Evolutionary conservation across 2,329 filamentous ascomycete species (phyloP).

Genomic region (Penicillium aurantiogriseum): DNA sequence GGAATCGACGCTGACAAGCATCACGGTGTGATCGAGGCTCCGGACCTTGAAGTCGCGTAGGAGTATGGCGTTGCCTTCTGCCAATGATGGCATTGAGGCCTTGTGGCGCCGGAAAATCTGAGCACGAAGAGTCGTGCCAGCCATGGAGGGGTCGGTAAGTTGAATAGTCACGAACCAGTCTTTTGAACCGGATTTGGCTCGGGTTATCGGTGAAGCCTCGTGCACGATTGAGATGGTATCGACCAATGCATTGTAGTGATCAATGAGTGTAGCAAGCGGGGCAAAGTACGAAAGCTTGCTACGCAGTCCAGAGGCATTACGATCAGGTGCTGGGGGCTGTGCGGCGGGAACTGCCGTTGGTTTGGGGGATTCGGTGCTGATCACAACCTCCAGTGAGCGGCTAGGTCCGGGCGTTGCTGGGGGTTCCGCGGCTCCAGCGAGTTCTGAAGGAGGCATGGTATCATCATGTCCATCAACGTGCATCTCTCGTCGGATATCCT

Average conservation of each 20-base stretch:
- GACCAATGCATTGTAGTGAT: conserved; percentile 41
- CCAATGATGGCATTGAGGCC: conserved; percentile 38
- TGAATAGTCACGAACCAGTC: conserved; percentile 44
- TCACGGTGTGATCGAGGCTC: conserved; percentile 40
- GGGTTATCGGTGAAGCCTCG: conserved; percentile 31
- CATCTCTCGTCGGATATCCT: not conserved
- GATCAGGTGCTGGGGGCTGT: conserved; percentile 17
- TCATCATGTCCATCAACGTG: not conserved
- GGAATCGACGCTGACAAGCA: conserved; percentile 42
- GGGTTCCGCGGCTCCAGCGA: not conserved
- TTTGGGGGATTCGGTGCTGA: not conserved
- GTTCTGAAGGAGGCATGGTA: not conserved
- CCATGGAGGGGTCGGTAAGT: conserved; percentile 47
- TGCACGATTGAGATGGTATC: conserved; percentile 46
- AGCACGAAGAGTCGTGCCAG: conserved; percentile 38
- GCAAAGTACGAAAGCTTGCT: conserved; percentile 46
- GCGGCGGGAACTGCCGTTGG: conserved; percentile 3
- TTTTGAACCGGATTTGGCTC: conserved; percentile 38
- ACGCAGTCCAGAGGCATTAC: conserved; percentile 37
- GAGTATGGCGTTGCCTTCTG: conserved; percentile 44
- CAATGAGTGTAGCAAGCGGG: conserved; percentile 43
- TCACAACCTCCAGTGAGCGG: conserved; percentile 1
- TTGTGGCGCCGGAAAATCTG: conserved; percentile 46
- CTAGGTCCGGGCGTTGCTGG: not conserved
- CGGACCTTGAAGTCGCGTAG: conserved; percentile 49